Evolutionary conservation across 768 basidiomycete genomes (phyloP).

Genomic region (Harrya chromipes): DNA sequence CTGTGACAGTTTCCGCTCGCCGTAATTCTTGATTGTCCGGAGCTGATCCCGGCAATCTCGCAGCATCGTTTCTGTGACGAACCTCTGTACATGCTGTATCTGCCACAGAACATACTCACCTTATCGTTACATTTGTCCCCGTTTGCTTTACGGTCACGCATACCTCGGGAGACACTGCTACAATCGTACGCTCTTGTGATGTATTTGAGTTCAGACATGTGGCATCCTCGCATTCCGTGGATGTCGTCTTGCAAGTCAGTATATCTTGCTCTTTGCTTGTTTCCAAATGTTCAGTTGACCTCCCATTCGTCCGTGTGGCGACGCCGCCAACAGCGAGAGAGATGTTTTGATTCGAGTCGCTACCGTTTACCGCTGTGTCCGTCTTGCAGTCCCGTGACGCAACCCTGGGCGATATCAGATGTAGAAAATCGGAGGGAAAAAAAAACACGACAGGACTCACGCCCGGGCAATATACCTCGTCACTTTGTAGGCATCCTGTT

Average conservation of each 20-base stretch:
- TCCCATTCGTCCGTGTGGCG: neutral
- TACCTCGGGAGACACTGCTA: constrained; percentile 1
- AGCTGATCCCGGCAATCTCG: neutral
- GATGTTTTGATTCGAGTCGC: neutral
- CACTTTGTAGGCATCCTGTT: neutral
- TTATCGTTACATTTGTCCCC: neutral
- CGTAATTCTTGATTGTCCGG: neutral
- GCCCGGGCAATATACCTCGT: too few species aligned
- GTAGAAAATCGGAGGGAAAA: too few species aligned
- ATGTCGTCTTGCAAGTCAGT: neutral
- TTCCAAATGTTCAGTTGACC: neutral
- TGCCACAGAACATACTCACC: neutral
- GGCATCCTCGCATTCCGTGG: neutral
- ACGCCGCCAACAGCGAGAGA: neutral
- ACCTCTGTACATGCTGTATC: neutral
- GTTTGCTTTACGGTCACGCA: neutral
- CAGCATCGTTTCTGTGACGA: neutral
- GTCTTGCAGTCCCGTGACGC: neutral
- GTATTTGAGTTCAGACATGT: neutral
- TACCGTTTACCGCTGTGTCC: neutral
- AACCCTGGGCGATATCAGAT: neutral
- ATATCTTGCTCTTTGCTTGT: neutral
- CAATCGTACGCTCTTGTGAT: neutral
- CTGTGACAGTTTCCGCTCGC: neutral
- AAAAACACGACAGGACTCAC: too few species aligned